Evolutionary conservation across 1,284 basidiomycete species (phyloP).

Genomic region (Ceratobasidium sp.): DNA sequence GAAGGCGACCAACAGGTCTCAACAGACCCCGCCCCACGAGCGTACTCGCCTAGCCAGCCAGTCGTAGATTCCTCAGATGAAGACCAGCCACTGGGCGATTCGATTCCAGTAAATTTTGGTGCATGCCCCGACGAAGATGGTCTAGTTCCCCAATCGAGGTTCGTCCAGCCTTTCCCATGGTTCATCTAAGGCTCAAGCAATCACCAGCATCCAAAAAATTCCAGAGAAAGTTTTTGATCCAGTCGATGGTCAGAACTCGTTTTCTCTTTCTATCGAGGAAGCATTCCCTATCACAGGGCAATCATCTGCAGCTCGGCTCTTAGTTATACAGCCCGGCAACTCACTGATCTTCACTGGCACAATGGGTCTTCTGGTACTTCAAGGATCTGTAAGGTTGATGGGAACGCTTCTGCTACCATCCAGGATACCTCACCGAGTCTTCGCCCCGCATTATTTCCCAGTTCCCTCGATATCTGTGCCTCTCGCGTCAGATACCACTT

Average conservation of each 20-base stretch:
- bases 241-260: conserved; percentile 63
- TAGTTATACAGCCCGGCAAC: conserved; percentile 62
- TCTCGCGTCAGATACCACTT: neutral
- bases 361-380: conserved; percentile 69
- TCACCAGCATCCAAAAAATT: neutral
- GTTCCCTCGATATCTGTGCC: conserved; percentile 67
- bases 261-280: conserved; percentile 63
- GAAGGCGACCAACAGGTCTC: neutral
- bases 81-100: conserved; percentile 54
- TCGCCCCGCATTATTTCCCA: conserved; percentile 76
- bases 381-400: conserved; percentile 67
- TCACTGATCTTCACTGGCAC: conserved; percentile 72
- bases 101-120: neutral
- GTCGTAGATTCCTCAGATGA: conserved; percentile 69
- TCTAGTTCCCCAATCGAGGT: neutral
- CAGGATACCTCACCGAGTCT: conserved; percentile 64
- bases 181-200: neutral
- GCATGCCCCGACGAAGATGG: neutral
- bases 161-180: neutral
- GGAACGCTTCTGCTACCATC: conserved; percentile 67
- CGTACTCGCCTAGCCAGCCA: conserved; percentile 70
- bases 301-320: conserved; percentile 52
- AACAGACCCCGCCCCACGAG: conserved; percentile 50
- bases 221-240: conserved; percentile 61
- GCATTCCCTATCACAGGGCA: neutral